A percentile compares a stretch with the other conserved stretches of the same genome.
Evolutionary conservation across 306 rosid genomes (phyloP).

Genomic region (Quercus agrifolia): DNA sequence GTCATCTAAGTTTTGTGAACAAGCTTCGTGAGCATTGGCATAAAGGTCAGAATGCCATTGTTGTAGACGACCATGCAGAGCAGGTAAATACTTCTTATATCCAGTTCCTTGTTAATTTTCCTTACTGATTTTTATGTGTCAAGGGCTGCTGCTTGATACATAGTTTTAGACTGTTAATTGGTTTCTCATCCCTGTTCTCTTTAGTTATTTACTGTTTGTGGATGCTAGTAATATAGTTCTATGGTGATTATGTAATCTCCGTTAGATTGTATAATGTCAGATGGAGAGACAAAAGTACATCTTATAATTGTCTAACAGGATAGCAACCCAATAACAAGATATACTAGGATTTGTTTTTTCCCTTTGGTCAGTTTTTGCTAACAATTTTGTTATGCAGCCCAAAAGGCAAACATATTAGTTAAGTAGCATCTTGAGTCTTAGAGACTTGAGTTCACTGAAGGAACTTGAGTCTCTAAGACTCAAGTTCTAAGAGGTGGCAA

Average conservation of each 20-base stretch:
- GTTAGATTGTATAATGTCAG: not conserved
- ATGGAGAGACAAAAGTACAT: not conserved
- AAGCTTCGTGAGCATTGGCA: constrained; percentile 37
- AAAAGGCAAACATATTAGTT: too few species aligned
- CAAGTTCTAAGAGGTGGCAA: too few species aligned
- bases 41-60: constrained; percentile 32
- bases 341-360: too few species aligned
- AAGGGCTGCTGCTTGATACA: not conserved
- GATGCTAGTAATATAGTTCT: not conserved
- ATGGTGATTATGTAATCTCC: not conserved
- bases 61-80: constrained; percentile 30
- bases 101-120: constrained; percentile 2
- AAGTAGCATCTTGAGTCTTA: too few species aligned
- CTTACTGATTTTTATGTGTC: not conserved
- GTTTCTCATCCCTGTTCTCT: not conserved
- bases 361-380: too few species aligned
- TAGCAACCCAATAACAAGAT: not conserved
- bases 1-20: constrained; percentile 36
- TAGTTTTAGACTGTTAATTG: not conserved
- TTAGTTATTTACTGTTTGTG: not conserved
- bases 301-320: not conserved
- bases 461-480: too few species aligned
- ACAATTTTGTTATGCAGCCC: too few species aligned
- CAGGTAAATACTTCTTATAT: constrained; percentile 23
- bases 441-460: too few species aligned